Evolutionary conservation across 192 early-diverging fungal species (phyloP).

Genomic region (Linnemannia hyalina): DNA sequence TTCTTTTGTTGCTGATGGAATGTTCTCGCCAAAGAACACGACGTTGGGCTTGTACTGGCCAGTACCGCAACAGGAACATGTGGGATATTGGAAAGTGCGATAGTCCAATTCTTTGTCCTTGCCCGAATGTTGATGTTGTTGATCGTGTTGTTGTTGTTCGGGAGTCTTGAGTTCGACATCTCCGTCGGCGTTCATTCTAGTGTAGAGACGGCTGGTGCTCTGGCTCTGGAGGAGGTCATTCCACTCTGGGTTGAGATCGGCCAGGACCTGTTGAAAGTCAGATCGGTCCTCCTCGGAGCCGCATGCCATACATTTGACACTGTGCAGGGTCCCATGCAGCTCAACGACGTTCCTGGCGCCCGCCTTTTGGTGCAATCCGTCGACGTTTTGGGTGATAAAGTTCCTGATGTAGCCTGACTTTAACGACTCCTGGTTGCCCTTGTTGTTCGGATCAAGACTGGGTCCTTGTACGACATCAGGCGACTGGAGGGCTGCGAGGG

Average conservation of each 20-base stretch:
- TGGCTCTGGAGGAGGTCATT: constrained; percentile 57
- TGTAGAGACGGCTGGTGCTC: constrained; percentile 56
- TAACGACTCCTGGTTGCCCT: not conserved
- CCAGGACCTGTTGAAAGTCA: constrained; percentile 75
- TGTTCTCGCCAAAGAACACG: constrained; percentile 94
- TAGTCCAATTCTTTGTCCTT: constrained; percentile 51
- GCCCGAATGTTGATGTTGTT: not conserved
- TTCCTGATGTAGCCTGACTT: constrained; percentile 53
- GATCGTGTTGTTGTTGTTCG: constrained; percentile 25
- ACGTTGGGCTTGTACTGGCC: constrained; percentile 83
- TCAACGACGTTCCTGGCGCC: constrained; percentile 77
- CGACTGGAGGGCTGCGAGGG: constrained; percentile 66
- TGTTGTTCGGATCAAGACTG: not conserved
- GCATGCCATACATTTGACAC: constrained; percentile 83
- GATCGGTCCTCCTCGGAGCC: constrained; percentile 63
- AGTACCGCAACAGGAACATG: constrained; percentile 72
- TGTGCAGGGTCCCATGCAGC: constrained; percentile 85
- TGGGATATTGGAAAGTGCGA: constrained; percentile 78
- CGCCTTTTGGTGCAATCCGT: constrained; percentile 79
- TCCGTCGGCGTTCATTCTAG: constrained; percentile 65
- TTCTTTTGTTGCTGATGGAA: constrained; percentile 66
- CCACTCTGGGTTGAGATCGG: constrained; percentile 79
- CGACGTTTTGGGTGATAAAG: constrained; percentile 95
- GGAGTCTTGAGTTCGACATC: constrained; percentile 29
- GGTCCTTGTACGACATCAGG: not conserved